These are phyloP conservation scores for Kwoniella shivajii DNA, from an alignment of 1,284 basidiomycete genomes.

Conservation along the genomic window DNA sequence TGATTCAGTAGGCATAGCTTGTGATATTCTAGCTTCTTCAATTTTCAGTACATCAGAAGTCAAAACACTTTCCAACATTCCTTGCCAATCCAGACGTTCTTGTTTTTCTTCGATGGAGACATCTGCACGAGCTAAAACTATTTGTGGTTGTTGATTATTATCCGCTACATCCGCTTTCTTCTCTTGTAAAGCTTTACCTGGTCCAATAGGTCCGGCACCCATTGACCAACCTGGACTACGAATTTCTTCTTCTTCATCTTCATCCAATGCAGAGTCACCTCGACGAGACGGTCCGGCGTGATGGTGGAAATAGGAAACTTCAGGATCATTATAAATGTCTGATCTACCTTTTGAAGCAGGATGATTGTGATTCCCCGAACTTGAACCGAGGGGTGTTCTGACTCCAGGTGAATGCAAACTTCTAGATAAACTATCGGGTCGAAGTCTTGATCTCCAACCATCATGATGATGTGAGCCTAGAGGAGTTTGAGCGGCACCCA, in stretches of 20 bases:
- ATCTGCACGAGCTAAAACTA: conserved; percentile 6
- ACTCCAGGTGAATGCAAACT: neutral
- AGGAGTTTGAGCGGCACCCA: neutral
- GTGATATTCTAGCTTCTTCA: conserved; percentile 85
- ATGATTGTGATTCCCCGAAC: neutral
- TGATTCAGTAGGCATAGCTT: conserved; percentile 66
- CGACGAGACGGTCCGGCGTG: conserved; percentile 5
- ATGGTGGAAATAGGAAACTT: conserved; percentile 18
- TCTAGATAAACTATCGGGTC: conserved; percentile 5
- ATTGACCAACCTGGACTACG: conserved; percentile 18
- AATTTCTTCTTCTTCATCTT: conserved; percentile 14
- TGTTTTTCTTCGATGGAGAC: conserved; percentile 62
- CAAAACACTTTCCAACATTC: conserved; percentile 87
- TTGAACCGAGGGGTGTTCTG: neutral
- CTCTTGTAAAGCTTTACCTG: neutral
- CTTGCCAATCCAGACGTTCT: conserved; percentile 90
- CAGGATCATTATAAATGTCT: conserved; percentile 17
- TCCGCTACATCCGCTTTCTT: neutral
- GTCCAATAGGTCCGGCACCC: neutral
- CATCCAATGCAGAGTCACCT: conserved; percentile 13
- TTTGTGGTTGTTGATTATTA: neutral
- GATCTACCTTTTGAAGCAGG: conserved; percentile 1
- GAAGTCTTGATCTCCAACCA: neutral
- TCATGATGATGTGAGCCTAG: neutral
- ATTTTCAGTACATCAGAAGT: conserved; percentile 89